Evolutionary conservation across 768 basidiomycete genomes (phyloP).

Genomic region (Termitomyces sp.): DNA sequence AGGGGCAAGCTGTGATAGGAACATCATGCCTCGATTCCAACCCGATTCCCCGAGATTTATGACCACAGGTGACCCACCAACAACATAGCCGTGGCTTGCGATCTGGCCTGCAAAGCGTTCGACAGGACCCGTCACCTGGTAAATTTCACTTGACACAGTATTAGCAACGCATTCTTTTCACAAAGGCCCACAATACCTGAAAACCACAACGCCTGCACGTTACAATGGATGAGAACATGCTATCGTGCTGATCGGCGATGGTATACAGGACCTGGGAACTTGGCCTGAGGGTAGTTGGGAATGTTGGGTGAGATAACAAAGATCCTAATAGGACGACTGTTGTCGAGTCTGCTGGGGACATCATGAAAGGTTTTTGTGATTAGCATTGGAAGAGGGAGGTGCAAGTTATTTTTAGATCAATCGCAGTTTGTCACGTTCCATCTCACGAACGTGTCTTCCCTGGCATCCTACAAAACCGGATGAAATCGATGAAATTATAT

Average conservation of each 20-base stretch:
- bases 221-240: neutral
- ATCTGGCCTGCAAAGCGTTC: constrained; percentile 88
- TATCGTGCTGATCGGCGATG: neutral
- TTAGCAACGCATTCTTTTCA: neutral
- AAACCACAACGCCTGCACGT: constrained; percentile 70
- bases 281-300: constrained; percentile 83
- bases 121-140: constrained; percentile 96
- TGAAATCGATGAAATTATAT: constrained; percentile 1
- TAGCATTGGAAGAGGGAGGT: constrained; percentile 50
- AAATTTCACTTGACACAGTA: constrained; percentile 69
- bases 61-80: constrained; percentile 46
- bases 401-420: neutral
- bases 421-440: neutral
- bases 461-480: neutral
- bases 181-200: constrained; percentile 48
- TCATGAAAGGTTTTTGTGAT: constrained; percentile 79
- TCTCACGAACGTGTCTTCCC: constrained; percentile 1
- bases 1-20: constrained; percentile 63
- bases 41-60: neutral
- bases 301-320: constrained; percentile 79
- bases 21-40: neutral
- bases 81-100: constrained; percentile 81
- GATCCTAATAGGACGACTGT: constrained; percentile 67
- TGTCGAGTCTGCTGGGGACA: constrained; percentile 61
- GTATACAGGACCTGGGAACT: constrained; percentile 68